Conservation (phyloP, 139 green algal species). For the Chloropicon primus region DNA sequence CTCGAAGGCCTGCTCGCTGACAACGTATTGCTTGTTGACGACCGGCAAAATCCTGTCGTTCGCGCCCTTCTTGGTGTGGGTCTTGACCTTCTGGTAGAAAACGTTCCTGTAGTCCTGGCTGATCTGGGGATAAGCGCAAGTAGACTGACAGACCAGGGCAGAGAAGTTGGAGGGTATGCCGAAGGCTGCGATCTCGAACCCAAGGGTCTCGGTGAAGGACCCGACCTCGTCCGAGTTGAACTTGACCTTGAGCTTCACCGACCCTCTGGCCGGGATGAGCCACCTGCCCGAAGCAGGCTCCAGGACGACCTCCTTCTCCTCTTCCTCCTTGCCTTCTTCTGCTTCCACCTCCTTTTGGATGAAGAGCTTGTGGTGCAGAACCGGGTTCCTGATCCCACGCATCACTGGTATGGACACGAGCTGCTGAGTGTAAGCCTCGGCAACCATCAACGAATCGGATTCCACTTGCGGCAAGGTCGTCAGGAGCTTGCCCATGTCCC, state of each 20-base stretch:
- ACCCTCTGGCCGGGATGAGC: conserved; percentile 33
- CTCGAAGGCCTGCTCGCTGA: conserved; percentile 42
- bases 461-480: neutral
- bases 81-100: conserved; percentile 47
- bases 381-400: neutral
- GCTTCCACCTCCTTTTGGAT: neutral
- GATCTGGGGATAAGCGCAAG: conserved; percentile 56
- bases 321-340: conserved; percentile 7
- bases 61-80: conserved; percentile 23
- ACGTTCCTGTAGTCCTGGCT: conserved; percentile 32
- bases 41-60: neutral
- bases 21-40: conserved; percentile 44
- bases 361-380: neutral
- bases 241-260: conserved; percentile 33
- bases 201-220: conserved; percentile 36
- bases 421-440: neutral
- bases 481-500: neutral
- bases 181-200: conserved; percentile 45
- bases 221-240: conserved; percentile 39
- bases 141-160: conserved; percentile 18
- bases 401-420: neutral
- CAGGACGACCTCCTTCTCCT: conserved; percentile 1
- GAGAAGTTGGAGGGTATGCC: conserved; percentile 11
- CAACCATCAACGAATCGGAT: neutral
- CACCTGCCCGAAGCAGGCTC: conserved; percentile 23